Evolutionary conservation across 169 alveolate species (phyloP).

Genomic region (Perkinsus marinus): DNA sequence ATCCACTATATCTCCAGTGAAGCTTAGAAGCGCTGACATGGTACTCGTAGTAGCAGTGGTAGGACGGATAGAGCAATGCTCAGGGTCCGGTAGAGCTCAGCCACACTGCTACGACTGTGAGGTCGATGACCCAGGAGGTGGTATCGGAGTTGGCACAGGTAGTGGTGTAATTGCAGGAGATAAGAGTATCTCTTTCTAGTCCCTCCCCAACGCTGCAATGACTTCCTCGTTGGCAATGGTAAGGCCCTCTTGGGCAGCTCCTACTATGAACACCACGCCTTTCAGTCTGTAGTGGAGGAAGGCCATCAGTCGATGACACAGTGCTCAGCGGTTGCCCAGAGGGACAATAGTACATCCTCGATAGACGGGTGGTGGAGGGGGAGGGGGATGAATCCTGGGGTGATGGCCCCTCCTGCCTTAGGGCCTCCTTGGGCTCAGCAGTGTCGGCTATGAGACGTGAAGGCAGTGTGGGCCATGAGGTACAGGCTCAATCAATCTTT

Average conservation of each 20-base stretch:
- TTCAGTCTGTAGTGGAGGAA: background rate
- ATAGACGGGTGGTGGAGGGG: background rate
- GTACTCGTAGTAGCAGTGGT: no score
- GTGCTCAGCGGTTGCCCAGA: background rate
- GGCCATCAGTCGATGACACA: background rate
- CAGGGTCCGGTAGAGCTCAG: no score
- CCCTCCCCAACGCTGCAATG: background rate
- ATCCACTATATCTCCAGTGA: background rate
- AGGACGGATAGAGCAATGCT: no score
- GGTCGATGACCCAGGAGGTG: background rate
- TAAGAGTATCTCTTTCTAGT: background rate
- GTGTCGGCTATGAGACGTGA: no score
- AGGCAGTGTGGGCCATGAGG: no score
- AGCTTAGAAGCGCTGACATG: background rate
- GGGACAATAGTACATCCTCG: background rate
- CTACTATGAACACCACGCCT: no score
- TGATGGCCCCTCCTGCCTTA: background rate
- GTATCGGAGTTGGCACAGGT: background rate
- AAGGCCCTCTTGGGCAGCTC: no score
- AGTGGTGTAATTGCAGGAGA: background rate
- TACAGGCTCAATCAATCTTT: no score
- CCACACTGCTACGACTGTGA: no score
- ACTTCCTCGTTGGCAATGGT: no score
- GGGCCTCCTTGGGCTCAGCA: background rate
- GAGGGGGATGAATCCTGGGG: background rate